These are phyloP conservation scores for Clavispora asparagi DNA, from an alignment of 805 yeast genomes.

Conservation along the genomic window DNA sequence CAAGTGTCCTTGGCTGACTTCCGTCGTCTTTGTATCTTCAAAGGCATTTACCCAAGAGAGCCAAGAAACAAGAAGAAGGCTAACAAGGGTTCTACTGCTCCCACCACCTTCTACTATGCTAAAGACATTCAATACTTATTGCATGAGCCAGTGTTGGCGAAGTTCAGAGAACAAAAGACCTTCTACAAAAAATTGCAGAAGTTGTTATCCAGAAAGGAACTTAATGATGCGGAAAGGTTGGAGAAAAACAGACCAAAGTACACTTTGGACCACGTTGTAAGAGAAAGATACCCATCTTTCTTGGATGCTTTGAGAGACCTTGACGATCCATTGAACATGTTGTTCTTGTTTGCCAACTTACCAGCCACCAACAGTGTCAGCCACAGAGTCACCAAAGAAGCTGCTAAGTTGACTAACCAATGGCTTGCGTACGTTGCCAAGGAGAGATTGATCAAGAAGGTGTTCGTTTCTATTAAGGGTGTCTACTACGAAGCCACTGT, in stretches of 20 bases:
- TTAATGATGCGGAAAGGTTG: slow-evolving; percentile 78
- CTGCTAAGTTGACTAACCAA: slow-evolving; percentile 81
- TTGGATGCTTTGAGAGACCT: slow-evolving; percentile 87
- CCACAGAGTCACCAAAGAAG: slow-evolving; percentile 79
- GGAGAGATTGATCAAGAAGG: slow-evolving; percentile 77
- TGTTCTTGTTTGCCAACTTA: slow-evolving; percentile 88
- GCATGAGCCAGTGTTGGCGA: slow-evolving; percentile 89
- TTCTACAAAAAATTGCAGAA: slow-evolving; percentile 86
- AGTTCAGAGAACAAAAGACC: slow-evolving; percentile 92
- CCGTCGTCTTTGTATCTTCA: slow-evolving; percentile 94
- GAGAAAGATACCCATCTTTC: slow-evolving; percentile 94
- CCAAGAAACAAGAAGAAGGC: slow-evolving; percentile 95
- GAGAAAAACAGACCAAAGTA: slow-evolving; percentile 80
- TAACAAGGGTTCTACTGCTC: slow-evolving; percentile 95
- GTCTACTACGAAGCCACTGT: slow-evolving; percentile 89
- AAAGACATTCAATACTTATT: slow-evolving; percentile 92
- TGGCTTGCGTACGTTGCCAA: slow-evolving; percentile 93
- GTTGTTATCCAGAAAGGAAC: slow-evolving; percentile 90
- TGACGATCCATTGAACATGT: slow-evolving; percentile 94
- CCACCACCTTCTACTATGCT: slow-evolving; percentile 86
- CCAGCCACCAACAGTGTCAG: slow-evolving; percentile 87
- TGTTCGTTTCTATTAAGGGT: slow-evolving; percentile 95
- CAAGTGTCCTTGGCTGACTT: slow-evolving; percentile 95
- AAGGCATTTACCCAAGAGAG: slow-evolving; percentile 96
- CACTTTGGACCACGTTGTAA: slow-evolving; percentile 83